These are phyloP conservation scores for Camellia japonica DNA, from an alignment of 148 eudicot species.

Conservation along the genomic window DNA sequence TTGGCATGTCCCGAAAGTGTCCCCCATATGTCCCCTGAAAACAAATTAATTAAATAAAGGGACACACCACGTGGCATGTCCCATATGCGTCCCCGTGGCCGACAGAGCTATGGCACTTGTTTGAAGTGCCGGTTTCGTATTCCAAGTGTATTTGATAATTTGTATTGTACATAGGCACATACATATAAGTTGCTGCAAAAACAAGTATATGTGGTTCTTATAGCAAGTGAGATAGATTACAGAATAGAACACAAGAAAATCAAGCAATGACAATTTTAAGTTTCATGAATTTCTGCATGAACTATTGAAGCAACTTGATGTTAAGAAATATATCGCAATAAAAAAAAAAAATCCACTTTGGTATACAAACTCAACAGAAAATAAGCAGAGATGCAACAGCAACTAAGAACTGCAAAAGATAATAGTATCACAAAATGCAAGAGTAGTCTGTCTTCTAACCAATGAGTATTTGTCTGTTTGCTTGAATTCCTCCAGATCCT, in stretches of 20 bases:
- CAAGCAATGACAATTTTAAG: neutral
- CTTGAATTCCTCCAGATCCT: constrained; percentile 17
- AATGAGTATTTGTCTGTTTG: constrained; percentile 18
- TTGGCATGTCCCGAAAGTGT: too few relatives aligned
- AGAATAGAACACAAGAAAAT: neutral
- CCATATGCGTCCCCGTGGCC: too few relatives aligned
- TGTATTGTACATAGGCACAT: neutral
- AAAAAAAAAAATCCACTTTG: neutral
- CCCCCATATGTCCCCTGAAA: too few relatives aligned
- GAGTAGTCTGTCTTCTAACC: constrained; percentile 11
- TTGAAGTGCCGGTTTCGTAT: too few relatives aligned
- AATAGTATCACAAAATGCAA: neutral
- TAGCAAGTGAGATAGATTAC: neutral
- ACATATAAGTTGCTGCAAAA: neutral
- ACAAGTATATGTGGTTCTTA: neutral
- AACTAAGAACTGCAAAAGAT: neutral
- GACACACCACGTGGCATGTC: too few relatives aligned
- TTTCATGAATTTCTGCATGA: neutral
- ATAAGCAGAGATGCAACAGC: neutral
- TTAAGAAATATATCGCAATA: neutral
- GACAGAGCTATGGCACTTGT: too few relatives aligned
- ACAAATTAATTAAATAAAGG: too few relatives aligned
- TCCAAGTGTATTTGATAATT: neutral
- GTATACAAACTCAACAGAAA: neutral
- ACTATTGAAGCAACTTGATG: neutral